Conservation (phyloP, 75 land plant genomes). For the Selaginella tamariscina region DNA sequence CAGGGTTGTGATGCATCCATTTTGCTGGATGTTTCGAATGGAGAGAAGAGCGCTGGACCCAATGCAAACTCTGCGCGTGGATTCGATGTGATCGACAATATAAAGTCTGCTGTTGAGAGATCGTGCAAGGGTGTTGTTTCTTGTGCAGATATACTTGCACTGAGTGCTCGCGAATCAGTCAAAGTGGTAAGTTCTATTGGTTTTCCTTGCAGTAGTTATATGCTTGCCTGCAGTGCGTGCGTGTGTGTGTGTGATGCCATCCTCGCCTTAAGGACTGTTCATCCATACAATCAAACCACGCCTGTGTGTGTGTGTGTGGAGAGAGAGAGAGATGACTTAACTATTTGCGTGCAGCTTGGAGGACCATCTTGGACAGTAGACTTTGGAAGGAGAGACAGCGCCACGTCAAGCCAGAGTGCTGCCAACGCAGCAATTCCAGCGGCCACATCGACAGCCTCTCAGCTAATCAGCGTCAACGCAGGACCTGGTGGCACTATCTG, state of each 20-base stretch:
- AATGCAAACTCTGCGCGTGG: slow-evolving; percentile 9
- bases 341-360: slow-evolving; percentile 6
- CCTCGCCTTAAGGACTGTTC: too few relatives aligned
- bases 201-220: too few relatives aligned
- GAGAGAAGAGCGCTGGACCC: slow-evolving; percentile 8
- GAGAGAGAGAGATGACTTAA: too few relatives aligned
- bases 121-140: slow-evolving; percentile 6
- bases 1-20: too few relatives aligned
- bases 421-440: slow-evolving; percentile 1
- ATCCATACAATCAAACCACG: too few relatives aligned
- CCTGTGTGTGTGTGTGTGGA: too few relatives aligned
- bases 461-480: neutral
- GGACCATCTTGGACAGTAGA: slow-evolving; percentile 10
- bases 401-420: neutral
- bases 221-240: too few relatives aligned
- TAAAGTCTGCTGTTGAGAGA: neutral
- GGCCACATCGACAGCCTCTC: neutral
- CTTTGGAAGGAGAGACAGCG: slow-evolving; percentile 7
- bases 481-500: slow-evolving; percentile 18
- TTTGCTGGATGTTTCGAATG: slow-evolving; percentile 9
- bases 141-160: slow-evolving; percentile 13
- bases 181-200: slow-evolving; percentile 1
- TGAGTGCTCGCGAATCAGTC: slow-evolving; percentile 6
- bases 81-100: too few relatives aligned
- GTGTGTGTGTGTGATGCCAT: too few relatives aligned